A percentile compares a stretch with the other conserved stretches of the same genome.
phyloP scores from a whole-genome alignment of 129 eudicot species.

The Lonicera japonica region DNA sequence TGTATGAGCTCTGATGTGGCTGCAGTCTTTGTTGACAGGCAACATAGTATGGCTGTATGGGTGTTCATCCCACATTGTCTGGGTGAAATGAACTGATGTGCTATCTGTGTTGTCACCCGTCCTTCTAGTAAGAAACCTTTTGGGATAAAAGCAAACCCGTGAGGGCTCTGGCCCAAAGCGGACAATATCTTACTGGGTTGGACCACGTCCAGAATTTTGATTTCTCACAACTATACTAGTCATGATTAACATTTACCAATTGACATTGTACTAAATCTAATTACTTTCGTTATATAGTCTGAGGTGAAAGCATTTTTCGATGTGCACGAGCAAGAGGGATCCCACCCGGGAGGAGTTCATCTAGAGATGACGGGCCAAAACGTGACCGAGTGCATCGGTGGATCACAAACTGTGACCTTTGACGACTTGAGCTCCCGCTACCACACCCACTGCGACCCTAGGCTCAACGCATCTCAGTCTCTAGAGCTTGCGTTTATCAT shows the following conservation, averaged over 20 bases:
- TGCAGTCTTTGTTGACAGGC: too few relatives aligned
- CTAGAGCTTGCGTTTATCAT: slow-evolving; percentile 90
- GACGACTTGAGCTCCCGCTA: slow-evolving; percentile 88
- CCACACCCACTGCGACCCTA: slow-evolving; percentile 97
- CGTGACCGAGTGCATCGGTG: slow-evolving; percentile 95
- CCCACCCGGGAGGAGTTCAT: slow-evolving; percentile 94
- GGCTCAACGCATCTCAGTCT: slow-evolving; percentile 86
- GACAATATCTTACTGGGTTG: too few relatives aligned
- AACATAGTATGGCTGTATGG: too few relatives aligned
- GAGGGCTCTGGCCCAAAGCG: too few relatives aligned
- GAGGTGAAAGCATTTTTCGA: slow-evolving; percentile 95
- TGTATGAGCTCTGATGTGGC: too few relatives aligned
- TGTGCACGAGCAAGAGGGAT: slow-evolving; percentile 97
- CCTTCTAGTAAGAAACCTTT: too few relatives aligned
- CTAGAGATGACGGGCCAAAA: slow-evolving; percentile 97
- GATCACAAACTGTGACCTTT: slow-evolving; percentile 84
- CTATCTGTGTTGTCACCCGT: too few relatives aligned
- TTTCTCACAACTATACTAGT: too few relatives aligned
- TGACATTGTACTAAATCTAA: slow-evolving; percentile 2
- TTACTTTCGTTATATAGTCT: slow-evolving; percentile 38
- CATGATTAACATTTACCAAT: not conserved
- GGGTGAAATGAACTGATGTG: too few relatives aligned
- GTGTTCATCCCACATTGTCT: too few relatives aligned
- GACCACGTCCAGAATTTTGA: too few relatives aligned
- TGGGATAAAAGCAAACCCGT: too few relatives aligned